Base-by-base conservation (phyloP, 164 flowering plant genomes). In the Echeveria elegans region DNA sequence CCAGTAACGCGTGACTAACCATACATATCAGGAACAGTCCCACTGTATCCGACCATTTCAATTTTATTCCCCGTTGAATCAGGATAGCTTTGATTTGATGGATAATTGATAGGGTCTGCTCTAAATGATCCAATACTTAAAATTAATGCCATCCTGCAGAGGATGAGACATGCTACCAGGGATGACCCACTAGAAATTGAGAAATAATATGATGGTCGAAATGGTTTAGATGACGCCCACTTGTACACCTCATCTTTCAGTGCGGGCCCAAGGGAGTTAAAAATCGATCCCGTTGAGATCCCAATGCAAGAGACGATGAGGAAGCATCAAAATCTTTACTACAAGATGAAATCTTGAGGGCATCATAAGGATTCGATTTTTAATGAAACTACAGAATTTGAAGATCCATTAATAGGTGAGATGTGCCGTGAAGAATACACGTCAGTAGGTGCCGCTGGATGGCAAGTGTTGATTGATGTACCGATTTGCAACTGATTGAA, bases 201-300 rank as follows among this genome's bases (percentile, higher is more conserved):
- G 63, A 82, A 65, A 65, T 58, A 62, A 65, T 82, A 79, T 11
- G 96, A 87, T 66, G 97, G 88, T 40, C 84, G 80, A 70, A 92
- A 90, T 64, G 94, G 94, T 47, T 72, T 82, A 72, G 99, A 92
- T 65, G 86, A 87, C 71, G 77, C 87, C 92, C 89, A 85, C 63
- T 84, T 80, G 74, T 76, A 28, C 41, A 77, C 67, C 65, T 72
- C 63, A 59, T 71, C 31, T 73, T 74, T 72, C 28, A 64, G 32
- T 61, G 71, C 74, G 31, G 58, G 63, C 21, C 53, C 72, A 66
- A 69, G 62, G 50, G 77, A 67, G 10, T 11, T 69, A 11, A 32
- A n/a, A n/a, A 31, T 31, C 53, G 70, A 16, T 69, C 24, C 26
- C 50, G 67, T 59, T 75, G 75, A 24, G 67, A 48, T 66, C 70